Conservation (phyloP, 805 yeast species). For the Saccharomycopsis amapae region DNA sequence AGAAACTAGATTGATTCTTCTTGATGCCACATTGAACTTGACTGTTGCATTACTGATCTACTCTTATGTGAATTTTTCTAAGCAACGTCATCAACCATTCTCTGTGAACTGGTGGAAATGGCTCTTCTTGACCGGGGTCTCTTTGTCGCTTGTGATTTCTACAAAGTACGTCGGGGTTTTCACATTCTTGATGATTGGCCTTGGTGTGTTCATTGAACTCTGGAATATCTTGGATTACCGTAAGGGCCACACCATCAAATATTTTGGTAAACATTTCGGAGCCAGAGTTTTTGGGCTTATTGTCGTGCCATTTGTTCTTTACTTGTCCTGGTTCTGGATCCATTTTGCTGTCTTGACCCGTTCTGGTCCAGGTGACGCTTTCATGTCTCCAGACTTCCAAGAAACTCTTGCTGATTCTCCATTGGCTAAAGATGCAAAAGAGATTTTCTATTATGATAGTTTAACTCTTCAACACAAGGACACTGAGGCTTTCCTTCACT, state of each 20-base stretch:
- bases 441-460: slow-evolving; percentile 67
- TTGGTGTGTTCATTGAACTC: slow-evolving; percentile 76
- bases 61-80: slow-evolving; percentile 72
- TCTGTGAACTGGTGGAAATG: slow-evolving; percentile 76
- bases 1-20: slow-evolving; percentile 82
- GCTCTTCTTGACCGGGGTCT: slow-evolving; percentile 76
- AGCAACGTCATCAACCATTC: slow-evolving; percentile 62
- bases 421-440: slow-evolving; percentile 60
- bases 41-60: slow-evolving; percentile 78
- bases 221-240: slow-evolving; percentile 79
- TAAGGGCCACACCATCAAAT: slow-evolving; percentile 47
- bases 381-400: slow-evolving; percentile 95
- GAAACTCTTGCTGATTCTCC: slow-evolving; percentile 84
- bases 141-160: slow-evolving; percentile 85
- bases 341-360: slow-evolving; percentile 76
- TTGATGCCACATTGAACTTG: slow-evolving; percentile 83
- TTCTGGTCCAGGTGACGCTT: slow-evolving; percentile 94
- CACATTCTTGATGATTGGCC: slow-evolving; percentile 82
- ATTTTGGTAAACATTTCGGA: slow-evolving; percentile 59
- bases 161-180: slow-evolving; percentile 95
- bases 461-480: slow-evolving; percentile 76
- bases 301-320: slow-evolving; percentile 73
- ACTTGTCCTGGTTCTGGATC: slow-evolving; percentile 83
- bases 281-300: slow-evolving; percentile 69
- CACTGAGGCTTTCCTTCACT: slow-evolving; percentile 74